Evolutionary conservation across 176 grass and related monocot genomes (phyloP), one percentile per base, ranked within the genome.

Genomic region (Lolium perenne): DNA sequence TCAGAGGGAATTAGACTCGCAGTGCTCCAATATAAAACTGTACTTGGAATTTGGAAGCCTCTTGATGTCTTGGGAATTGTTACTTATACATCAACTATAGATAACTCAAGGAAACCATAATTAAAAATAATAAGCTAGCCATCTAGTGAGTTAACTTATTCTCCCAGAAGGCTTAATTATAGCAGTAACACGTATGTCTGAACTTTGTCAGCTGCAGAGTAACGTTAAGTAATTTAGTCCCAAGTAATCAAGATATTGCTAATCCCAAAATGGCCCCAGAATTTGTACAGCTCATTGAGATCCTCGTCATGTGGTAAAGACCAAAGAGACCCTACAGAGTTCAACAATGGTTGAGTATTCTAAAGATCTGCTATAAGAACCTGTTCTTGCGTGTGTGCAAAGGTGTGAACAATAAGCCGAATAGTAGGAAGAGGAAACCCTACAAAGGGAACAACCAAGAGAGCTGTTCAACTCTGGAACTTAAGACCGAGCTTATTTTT

Each of bases 51-150:
- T 89, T 78, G 63, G 55, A 87, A 87, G 76, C 86, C 80, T 85
- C 66, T 66, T 89, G 77, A 74, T 74, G 71, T 75, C 18, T 96
- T 77, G 94, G 89, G 84, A 94, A 91, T 88, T 90, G 92, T 83
- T 87, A 53, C 63, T 79, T 73, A 67, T 64, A 85, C 38, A 89
- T 88, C 81, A 87, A 73, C 65, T 10, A 87, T 76, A 80, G 71
- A 90, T 50, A 85, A 66, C 25, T 69, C 35, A 90, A 93, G 71
- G 85, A 61, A 89, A 91, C 84, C 66, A 83, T 58, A 93, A 86
- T 88, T 59, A 71, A 87, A 86, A 85, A 81, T 49, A 38, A 23
- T 74, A 86, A 87, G 73, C 23, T 89, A 59, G 73, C 79, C 53
- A 88, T 76, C 82, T 88, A 88, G 6, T 32, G 50, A 54, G 32